Evolutionary conservation across 2,329 filamentous ascomycete species (phyloP).

Genomic region (Pyrenophora tritici-repentis): DNA sequence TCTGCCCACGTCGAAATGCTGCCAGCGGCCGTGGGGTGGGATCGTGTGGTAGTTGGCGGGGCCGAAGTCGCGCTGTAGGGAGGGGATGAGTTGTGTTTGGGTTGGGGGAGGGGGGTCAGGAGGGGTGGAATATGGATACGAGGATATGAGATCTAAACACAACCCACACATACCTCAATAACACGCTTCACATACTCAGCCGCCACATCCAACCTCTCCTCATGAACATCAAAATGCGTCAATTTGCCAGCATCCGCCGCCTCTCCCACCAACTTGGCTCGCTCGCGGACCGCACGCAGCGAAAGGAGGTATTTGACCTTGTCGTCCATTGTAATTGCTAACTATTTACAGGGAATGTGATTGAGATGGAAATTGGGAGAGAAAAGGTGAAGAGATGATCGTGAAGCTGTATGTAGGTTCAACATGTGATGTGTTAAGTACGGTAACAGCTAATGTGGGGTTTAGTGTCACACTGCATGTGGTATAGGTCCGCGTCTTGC

Average conservation of each 20-base stretch:
- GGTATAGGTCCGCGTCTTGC: not conserved
- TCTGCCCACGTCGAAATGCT: constrained; percentile 78
- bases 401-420: too few species aligned
- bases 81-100: too few species aligned
- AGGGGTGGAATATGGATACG: too few species aligned
- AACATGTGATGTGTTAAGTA: constrained; percentile 4
- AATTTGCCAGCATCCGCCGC: constrained; percentile 54
- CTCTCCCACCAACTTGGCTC: constrained; percentile 32
- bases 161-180: constrained; percentile 80
- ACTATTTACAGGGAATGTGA: too few species aligned
- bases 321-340: constrained; percentile 33
- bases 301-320: constrained; percentile 36
- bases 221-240: constrained; percentile 83
- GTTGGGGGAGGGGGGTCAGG: too few species aligned
- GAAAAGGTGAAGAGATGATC: not conserved
- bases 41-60: constrained; percentile 56
- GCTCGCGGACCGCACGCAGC: constrained; percentile 33
- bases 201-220: constrained; percentile 76
- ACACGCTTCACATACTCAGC: constrained; percentile 83
- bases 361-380: too few species aligned
- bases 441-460: constrained; percentile 8
- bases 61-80: constrained; percentile 65
- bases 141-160: too few species aligned
- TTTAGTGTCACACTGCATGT: constrained; percentile 5
- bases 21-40: constrained; percentile 79